Evolutionary conservation across 495 filamentous ascomycete genomes (phyloP), one percentile per base, ranked within the genome.

Genomic region (Parathielavia hyrcaniae): DNA sequence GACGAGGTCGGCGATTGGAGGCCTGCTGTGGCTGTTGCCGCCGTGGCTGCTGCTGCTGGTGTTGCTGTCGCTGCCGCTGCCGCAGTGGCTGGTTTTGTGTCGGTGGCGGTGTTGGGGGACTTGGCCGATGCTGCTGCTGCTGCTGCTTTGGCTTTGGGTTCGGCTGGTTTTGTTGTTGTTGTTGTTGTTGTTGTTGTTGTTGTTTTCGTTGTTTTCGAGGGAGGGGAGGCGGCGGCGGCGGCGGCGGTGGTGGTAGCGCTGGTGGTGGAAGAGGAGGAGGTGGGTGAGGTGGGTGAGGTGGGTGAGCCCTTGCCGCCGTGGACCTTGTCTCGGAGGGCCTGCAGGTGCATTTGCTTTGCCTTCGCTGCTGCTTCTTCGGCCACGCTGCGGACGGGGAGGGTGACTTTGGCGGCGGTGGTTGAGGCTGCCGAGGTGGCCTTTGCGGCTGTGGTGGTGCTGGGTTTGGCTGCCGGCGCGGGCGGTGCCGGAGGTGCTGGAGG

Each of bases 321-420:
- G 55, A 65, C 69, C 55, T 66, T 67, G 30, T 68, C 63, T 26
- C 76, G 67, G 41, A 77, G 62, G 51, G 59, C 63, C 5, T 78
- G 69, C 40, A 77, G 67, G n/a, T 70, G 71, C 34, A 74, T 65
- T 56, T 82, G 70, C 65, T 81, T 79, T 7, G 77, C 81, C 68
- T 84, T 88, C 57, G 81, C 72, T 0, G 87, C 87, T 14, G 87
- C 88, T 64, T 90, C 86, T 56, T 83, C 76, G 58, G 86, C 84
- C 13, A 86, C 80, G 71, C 83, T 84, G 51, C 78, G 76, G 57
- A 88, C 73, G 5, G 86, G 81, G 17, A 82, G 67, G 43, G 64
- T 53, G 22, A 64, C 46, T 57, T 67, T 57, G 52, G 65, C 54
- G 12, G 70, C 63, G 32, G 63, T 30, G 35, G 41, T 35, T 48